These are phyloP conservation scores for Schwanniomyces polymorphus DNA, from an alignment of 805 yeast genomes.

Conservation along the genomic window DNA sequence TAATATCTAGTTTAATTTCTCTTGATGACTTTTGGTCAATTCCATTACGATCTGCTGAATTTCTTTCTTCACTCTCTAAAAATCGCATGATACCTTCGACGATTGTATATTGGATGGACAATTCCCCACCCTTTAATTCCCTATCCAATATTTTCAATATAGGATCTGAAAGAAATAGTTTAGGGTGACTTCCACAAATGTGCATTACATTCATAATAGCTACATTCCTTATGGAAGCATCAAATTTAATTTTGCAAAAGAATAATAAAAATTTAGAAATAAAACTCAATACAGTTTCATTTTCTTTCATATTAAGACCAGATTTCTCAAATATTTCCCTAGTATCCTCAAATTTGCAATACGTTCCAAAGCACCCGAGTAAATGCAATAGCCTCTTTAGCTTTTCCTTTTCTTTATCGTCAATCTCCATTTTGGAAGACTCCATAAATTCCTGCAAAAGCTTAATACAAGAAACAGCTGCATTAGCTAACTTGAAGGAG, in stretches of 20 bases:
- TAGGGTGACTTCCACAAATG: constrained; percentile 64
- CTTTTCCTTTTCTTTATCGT: constrained; percentile 39
- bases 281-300: constrained; percentile 58
- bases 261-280: constrained; percentile 58
- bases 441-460: constrained; percentile 49
- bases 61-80: constrained; percentile 54
- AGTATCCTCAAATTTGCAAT: constrained; percentile 58
- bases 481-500: constrained; percentile 53
- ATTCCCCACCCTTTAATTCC: constrained; percentile 40
- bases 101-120: constrained; percentile 49
- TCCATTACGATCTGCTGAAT: constrained; percentile 41
- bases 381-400: constrained; percentile 59
- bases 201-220: constrained; percentile 59
- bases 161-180: constrained; percentile 58
- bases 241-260: constrained; percentile 43
- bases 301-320: constrained; percentile 42
- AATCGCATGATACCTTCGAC: constrained; percentile 60
- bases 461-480: constrained; percentile 61
- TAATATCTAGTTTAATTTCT: constrained; percentile 38
- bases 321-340: constrained; percentile 38
- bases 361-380: constrained; percentile 70
- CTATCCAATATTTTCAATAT: constrained; percentile 53
- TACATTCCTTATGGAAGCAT: constrained; percentile 39
- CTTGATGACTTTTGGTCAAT: constrained; percentile 35
- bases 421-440: constrained; percentile 12